These are phyloP conservation scores for Sporothrix euskadiensis DNA, from an alignment of 2,329 filamentous ascomycete genomes.

Conservation along the genomic window DNA sequence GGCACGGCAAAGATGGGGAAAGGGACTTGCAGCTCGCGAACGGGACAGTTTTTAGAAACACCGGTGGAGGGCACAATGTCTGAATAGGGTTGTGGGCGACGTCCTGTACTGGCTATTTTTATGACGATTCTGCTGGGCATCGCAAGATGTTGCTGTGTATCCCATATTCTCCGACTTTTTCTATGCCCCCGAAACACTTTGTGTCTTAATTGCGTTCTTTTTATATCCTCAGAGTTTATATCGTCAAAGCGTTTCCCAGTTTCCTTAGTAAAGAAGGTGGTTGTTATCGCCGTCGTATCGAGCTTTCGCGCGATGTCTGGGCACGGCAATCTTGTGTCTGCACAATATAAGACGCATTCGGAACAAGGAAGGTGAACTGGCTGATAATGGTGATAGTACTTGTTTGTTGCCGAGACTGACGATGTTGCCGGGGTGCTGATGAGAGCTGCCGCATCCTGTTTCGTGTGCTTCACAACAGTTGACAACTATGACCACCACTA, in stretches of 20 bases:
- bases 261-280: background rate
- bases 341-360: background rate
- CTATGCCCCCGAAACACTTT: background rate
- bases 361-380: background rate
- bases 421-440: background rate
- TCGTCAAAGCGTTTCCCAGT: background rate
- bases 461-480: background rate
- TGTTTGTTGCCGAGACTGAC: background rate
- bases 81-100: slow-evolving; percentile 2
- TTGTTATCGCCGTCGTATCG: background rate
- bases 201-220: background rate
- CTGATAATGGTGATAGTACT: background rate
- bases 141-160: background rate
- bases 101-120: background rate
- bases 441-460: background rate
- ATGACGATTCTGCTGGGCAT: background rate
- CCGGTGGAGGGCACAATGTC: slow-evolving; percentile 24
- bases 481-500: background rate
- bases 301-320: background rate
- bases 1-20: background rate
- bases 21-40: background rate
- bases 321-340: background rate
- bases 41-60: slow-evolving; percentile 24
- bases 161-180: background rate
- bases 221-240: background rate